Conservation (phyloP, 2,329 filamentous ascomycete species). For the Pezicula carpinea region DNA sequence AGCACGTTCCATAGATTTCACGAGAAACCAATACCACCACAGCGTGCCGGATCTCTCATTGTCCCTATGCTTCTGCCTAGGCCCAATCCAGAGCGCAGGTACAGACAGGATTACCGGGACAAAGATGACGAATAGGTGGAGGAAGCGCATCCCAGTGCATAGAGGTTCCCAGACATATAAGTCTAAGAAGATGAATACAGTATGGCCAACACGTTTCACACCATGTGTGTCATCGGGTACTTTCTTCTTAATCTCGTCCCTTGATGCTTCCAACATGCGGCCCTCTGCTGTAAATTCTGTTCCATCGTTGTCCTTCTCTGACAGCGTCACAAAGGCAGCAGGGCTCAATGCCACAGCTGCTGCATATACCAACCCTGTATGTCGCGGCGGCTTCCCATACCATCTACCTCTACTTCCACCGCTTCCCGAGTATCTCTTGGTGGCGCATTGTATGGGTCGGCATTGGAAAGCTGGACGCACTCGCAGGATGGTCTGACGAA, state of each 20-base stretch:
- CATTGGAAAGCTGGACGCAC: slow-evolving; percentile 25
- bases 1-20: slow-evolving; percentile 84
- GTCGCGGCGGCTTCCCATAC: slow-evolving; percentile 13
- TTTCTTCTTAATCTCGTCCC: slow-evolving; percentile 68
- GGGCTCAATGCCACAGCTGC: slow-evolving; percentile 40
- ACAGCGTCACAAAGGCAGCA: slow-evolving; percentile 52
- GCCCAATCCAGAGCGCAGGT: slow-evolving; percentile 77
- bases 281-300: slow-evolving; percentile 69
- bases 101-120: slow-evolving; percentile 80
- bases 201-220: slow-evolving; percentile 52
- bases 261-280: slow-evolving; percentile 81
- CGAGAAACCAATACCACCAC: slow-evolving; percentile 92
- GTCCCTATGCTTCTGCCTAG: slow-evolving; percentile 55
- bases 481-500: slow-evolving; percentile 30
- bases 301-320: slow-evolving; percentile 47
- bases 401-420: slow-evolving; percentile 5
- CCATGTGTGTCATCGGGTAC: slow-evolving; percentile 59
- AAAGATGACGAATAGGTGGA: slow-evolving; percentile 84
- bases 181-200: slow-evolving; percentile 64
- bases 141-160: slow-evolving; percentile 80
- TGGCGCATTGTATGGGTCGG: slow-evolving; percentile 9
- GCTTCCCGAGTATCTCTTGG: slow-evolving; percentile 11
- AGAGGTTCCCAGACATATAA: slow-evolving; percentile 77
- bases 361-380: slow-evolving; percentile 17
- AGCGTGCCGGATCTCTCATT: slow-evolving; percentile 77